Base-by-base conservation (phyloP, 2,329 filamentous ascomycete genomes). In the Sporothrix pallida region DNA sequence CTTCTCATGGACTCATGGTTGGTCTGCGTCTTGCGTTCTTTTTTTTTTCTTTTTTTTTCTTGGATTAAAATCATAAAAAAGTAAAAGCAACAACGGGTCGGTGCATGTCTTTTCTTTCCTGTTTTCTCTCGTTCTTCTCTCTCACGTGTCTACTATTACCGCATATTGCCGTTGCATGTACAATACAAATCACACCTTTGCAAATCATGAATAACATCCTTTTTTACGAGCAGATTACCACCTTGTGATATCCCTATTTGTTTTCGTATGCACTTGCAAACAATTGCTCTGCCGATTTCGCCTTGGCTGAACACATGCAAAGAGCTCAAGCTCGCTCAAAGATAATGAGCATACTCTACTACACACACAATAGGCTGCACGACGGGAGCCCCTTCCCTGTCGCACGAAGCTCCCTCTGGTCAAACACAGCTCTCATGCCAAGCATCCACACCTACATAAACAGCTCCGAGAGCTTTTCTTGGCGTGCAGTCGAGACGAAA, bases 111-210 rank as follows among this genome's bases (percentile, higher is more conserved):
- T 26, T 48, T 65, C 20, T 4, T 26, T 48, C 37, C 1, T 23
- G 46, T 5, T 17, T 9, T 8, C 31, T n/a, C 5, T 17, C 15
- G 12, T 63, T 37, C 31, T 37, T 37, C 31, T 37, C 31, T 37
- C 31, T 37, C 31, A 37, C 31, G 7, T 37, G 31, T 37, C 31
- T 37, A 37, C 7, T 37, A 37, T 37, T 37, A 37, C 31, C 31
- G 31, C 31, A 37, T 37, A 37, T 37, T 37, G 7, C 17, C 9
- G 8, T 13, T 15, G 23, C 48, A 52, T 68, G 42, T 52, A 31
- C 52, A 68, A 68, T 68, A 68, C 46, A 68, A 12, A 37, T 52
- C 20, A 68, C 65, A n/a, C 46, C n/a, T 67, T 68, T 68, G 13
- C n/a, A 48, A 26, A 2, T 12, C 62, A 3, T 26, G 20, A 17